Evolutionary conservation across 345 rosid genomes (phyloP).

Genomic region (rapeseed (Brassica napus)): DNA sequence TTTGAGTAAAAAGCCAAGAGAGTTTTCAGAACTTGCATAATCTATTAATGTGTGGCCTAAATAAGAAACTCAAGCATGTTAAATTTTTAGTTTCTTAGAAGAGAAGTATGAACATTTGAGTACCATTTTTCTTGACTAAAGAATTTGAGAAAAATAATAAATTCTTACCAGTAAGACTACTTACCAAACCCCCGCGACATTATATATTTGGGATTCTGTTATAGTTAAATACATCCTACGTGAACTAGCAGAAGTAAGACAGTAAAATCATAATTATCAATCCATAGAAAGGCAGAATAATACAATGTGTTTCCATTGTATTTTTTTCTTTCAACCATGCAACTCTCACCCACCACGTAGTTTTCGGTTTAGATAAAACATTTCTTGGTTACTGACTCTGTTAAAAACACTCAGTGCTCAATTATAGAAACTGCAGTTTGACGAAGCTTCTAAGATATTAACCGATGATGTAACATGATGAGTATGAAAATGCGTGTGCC

Average conservation of each 20-base stretch:
- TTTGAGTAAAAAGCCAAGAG: neutral
- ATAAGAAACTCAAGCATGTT: neutral
- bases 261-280: neutral
- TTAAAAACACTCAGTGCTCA: neutral
- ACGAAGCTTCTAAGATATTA: slow-evolving; percentile 9
- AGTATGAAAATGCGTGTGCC: slow-evolving; percentile 24
- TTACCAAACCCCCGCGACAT: neutral
- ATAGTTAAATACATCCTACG: neutral
- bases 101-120: neutral
- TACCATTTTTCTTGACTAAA: neutral
- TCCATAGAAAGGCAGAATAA: neutral
- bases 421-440: neutral
- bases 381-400: neutral
- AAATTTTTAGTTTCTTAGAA: neutral
- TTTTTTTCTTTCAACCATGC: neutral
- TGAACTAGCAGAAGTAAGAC: neutral
- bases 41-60: neutral
- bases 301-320: neutral
- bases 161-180: neutral
- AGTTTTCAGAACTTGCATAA: slow-evolving; percentile 8
- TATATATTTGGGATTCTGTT: neutral
- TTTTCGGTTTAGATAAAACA: neutral
- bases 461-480: neutral
- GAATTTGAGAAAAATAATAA: neutral
- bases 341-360: neutral